A percentile compares a stretch with the other conserved stretches of the same genome.
Conservation (phyloP, 2,329 filamentous ascomycete genomes). For the Helicocarpus griseus region DNA sequence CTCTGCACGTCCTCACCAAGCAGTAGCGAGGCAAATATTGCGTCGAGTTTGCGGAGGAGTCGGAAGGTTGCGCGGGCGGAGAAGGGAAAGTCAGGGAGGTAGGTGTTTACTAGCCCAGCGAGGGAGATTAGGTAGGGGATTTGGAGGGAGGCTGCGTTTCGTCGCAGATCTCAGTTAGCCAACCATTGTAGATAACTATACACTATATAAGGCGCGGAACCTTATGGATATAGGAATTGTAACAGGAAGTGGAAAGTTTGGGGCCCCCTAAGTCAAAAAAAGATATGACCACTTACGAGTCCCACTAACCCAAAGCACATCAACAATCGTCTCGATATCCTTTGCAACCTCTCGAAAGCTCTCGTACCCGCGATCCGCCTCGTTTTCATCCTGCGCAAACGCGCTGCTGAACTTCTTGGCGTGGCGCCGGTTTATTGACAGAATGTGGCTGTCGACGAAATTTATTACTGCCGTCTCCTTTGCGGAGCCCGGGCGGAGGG, state of each 20-base stretch:
- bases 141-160: constrained; percentile 70
- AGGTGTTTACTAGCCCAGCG: constrained; percentile 61
- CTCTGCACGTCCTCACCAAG: constrained; percentile 57
- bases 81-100: constrained; percentile 62
- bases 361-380: constrained; percentile 43
- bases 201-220: not conserved
- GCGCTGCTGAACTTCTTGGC: constrained; percentile 37
- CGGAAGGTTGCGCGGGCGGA: constrained; percentile 59
- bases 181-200: too few relatives aligned
- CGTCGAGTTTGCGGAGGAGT: constrained; percentile 68
- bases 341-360: constrained; percentile 60
- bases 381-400: constrained; percentile 20
- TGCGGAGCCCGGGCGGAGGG: constrained; percentile 45
- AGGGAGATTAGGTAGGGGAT: constrained; percentile 74
- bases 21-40: constrained; percentile 69
- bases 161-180: too few relatives aligned
- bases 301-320: constrained; percentile 77
- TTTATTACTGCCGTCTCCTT: constrained; percentile 52
- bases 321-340: constrained; percentile 65
- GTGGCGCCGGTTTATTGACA: constrained; percentile 43
- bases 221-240: not conserved
- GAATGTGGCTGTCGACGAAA: constrained; percentile 45
- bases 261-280: too few relatives aligned
- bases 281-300: constrained; percentile 56
- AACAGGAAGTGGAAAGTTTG: not conserved